Evolutionary conservation across 1,284 basidiomycete species (phyloP), one percentile per base, ranked within the genome.

Genomic region (Cutaneotrichosporon sp.): DNA sequence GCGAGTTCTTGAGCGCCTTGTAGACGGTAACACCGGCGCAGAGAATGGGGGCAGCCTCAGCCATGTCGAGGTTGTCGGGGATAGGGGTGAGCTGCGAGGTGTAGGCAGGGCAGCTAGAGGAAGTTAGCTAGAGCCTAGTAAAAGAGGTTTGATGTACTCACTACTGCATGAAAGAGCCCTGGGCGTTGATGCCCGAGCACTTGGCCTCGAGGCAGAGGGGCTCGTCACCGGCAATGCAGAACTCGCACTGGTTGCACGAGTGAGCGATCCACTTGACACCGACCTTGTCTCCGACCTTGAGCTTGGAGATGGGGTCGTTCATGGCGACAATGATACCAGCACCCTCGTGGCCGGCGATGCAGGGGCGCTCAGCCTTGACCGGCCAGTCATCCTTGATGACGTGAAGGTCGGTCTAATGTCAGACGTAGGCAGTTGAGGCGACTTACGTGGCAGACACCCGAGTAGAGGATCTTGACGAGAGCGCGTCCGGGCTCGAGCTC

Each of bases 241-340:
- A 85, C 75, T 90, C 88, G 79, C 91, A 94, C 71, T 88, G 82
- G 49, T 88, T 81, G 73, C 84, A 91, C 62, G 85, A 86, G 73
- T 88, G 84, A 8, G 88, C 89, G 46, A 90, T 81, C 90, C 90
- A 81, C 72, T 95, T 95, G 83, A 96, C 87, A 8, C 92, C 92
- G 55, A 95, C 92, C 36, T 57, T 63, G 47, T 69, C 61, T 22
- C 68, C 72, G 56, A 71, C 56, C 60, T 68, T 71, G 65, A 70
- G 47, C 60, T 79, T 75, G 2, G 86, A 85, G 0, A 89, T 89
- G 73, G 88, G 82, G 26, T 84, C 82, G 53, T 87, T 91, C 71
- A 94, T 89, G 46, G 90, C 90, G 47, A 94, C 89, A 63, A 94
- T 82, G 59, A 84, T 72, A 56, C 82, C 83, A 6, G 78, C 70